Conservation (phyloP, 345 rosid species). For the Geranium brycei region DNA sequence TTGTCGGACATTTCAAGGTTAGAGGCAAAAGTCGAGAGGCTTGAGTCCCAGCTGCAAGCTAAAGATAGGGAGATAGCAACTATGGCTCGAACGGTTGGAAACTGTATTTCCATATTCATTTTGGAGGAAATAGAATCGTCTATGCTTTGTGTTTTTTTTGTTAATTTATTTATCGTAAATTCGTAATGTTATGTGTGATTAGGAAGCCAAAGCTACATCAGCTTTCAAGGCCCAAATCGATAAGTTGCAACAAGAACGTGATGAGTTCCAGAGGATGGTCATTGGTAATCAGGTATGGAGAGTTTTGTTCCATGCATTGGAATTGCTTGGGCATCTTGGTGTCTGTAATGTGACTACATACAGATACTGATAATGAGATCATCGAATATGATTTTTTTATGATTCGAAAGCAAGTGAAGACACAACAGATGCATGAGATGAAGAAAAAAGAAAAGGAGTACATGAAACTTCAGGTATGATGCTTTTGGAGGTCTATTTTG, state of each 20-base stretch:
- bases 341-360: slow-evolving; percentile 2
- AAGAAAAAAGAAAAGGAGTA: slow-evolving; percentile 97
- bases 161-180: too few relatives aligned
- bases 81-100: slow-evolving; percentile 66
- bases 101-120: not conserved
- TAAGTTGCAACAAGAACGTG: slow-evolving; percentile 83
- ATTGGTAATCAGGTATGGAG: slow-evolving; percentile 75
- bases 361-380: slow-evolving; percentile 8
- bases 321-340: slow-evolving; percentile 2
- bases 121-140: not conserved
- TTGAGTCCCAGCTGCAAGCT: slow-evolving; percentile 65
- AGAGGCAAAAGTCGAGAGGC: slow-evolving; percentile 88
- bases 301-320: not conserved
- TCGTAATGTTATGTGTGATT: too few relatives aligned
- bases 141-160: not conserved
- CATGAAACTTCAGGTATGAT: slow-evolving; percentile 74
- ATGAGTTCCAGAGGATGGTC: slow-evolving; percentile 97
- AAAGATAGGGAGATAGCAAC: slow-evolving; percentile 94
- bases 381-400: slow-evolving; percentile 12
- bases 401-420: slow-evolving; percentile 75
- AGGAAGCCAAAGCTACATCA: slow-evolving; percentile 50
- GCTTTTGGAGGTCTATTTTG: not conserved
- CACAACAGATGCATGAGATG: slow-evolving; percentile 92
- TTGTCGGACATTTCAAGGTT: slow-evolving; percentile 72
- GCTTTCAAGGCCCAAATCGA: slow-evolving; percentile 79